Percentiles rank a stretch among this genome's conserved stretches.
Conservation (phyloP, 495 filamentous ascomycete genomes). For the Aspergillus incahuasiensis region DNA sequence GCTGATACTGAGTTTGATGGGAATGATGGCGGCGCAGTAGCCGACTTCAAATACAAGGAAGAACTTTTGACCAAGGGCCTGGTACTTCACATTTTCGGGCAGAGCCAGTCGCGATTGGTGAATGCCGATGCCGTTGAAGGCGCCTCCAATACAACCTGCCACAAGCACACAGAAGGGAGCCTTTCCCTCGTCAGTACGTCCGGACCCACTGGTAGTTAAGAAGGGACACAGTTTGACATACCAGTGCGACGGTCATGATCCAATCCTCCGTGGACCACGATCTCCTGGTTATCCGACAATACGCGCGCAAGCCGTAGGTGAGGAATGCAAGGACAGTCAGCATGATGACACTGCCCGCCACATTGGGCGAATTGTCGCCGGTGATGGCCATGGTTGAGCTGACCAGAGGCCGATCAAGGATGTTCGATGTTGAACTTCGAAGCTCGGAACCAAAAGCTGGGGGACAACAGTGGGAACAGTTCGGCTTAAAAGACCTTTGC, state of each 20-base stretch:
- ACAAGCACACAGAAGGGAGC: conserved; percentile 21
- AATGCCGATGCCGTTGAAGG: conserved; percentile 25
- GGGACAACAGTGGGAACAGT: not conserved
- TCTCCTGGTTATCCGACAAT: conserved; percentile 15
- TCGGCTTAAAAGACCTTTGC: not conserved
- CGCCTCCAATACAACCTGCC: conserved; percentile 20
- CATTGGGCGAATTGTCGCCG: conserved; percentile 17
- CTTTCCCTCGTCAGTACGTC: conserved; percentile 5
- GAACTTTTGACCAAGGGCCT: conserved; percentile 19
- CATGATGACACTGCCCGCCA: conserved; percentile 21
- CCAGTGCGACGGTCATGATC: conserved; percentile 26
- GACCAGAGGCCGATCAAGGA: not conserved
- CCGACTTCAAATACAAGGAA: conserved; percentile 28
- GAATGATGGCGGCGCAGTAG: conserved; percentile 27
- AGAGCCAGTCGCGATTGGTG: conserved; percentile 8
- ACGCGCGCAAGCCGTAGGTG: conserved; percentile 19
- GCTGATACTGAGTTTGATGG: conserved; percentile 28
- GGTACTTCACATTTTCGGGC: conserved; percentile 18
- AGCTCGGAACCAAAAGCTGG: not conserved
- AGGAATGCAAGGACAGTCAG: conserved; percentile 17
- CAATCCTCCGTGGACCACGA: conserved; percentile 25
- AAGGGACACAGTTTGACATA: not conserved
- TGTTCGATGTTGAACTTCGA: not conserved
- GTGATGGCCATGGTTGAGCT: conserved; percentile 17
- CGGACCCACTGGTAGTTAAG: not conserved